phyloP scores from a whole-genome alignment of 2,329 filamentous ascomycete species.

The Atkinsonella texensis region DNA sequence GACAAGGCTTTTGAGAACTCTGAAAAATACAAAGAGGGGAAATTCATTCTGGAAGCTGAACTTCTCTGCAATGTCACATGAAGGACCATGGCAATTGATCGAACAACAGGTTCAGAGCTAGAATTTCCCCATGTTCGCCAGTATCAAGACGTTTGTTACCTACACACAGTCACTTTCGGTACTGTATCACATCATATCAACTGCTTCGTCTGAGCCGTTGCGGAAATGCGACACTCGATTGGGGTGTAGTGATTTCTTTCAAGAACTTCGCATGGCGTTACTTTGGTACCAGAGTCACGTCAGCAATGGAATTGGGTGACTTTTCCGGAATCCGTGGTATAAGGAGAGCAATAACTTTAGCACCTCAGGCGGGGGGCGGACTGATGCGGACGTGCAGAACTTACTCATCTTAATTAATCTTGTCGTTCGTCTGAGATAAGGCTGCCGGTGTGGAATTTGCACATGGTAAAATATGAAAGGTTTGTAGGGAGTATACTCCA shows the following conservation, averaged over 20 bases:
- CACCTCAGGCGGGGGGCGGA: too few species aligned
- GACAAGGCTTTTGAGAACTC: slow-evolving; percentile 86
- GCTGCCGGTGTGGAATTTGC: too few species aligned
- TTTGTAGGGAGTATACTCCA: too few species aligned
- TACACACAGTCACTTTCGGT: neutral
- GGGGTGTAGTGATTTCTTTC: neutral
- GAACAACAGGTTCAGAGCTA: neutral
- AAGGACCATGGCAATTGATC: neutral
- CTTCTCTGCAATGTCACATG: slow-evolving; percentile 66
- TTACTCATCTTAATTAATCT: too few species aligned
- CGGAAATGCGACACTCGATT: neutral
- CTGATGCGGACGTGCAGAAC: too few species aligned
- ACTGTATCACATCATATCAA: neutral
- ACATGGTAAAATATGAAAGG: too few species aligned
- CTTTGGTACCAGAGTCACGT: neutral
- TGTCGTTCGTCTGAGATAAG: too few species aligned
- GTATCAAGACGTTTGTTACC: too few species aligned
- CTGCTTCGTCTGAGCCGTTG: neutral
- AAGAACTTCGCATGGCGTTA: neutral
- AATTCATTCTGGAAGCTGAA: slow-evolving; percentile 92
- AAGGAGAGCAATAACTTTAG: neutral
- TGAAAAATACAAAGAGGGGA: slow-evolving; percentile 99
- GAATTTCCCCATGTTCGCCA: neutral
- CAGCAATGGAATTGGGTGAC: neutral
- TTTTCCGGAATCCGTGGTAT: neutral